These are phyloP conservation scores for Lichtheimia hyalospora DNA, from an alignment of 371 early-diverging fungal species.

Conservation along the genomic window DNA sequence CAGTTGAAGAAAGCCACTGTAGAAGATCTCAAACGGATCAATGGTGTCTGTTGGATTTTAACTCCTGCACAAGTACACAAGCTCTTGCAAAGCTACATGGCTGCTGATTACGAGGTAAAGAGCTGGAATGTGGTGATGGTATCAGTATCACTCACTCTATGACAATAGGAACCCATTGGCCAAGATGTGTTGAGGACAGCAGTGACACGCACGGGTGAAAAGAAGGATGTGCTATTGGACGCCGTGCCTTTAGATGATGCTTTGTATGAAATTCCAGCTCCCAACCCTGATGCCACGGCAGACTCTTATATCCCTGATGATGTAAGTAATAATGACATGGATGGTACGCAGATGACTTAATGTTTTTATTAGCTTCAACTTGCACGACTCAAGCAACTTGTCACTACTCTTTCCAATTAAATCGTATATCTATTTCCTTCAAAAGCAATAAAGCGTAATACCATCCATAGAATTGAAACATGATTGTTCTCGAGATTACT, in stretches of 20 bases:
- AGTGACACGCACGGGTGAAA: slow-evolving; percentile 73
- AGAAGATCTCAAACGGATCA: slow-evolving; percentile 87
- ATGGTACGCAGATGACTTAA: neutral
- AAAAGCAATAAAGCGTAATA: no score
- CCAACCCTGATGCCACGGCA: slow-evolving; percentile 20
- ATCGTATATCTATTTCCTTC: no score
- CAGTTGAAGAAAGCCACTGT: slow-evolving; percentile 88
- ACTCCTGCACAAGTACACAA: slow-evolving; percentile 90
- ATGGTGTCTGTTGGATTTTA: slow-evolving; percentile 89
- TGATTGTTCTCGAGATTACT: no score
- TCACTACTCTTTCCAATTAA: neutral
- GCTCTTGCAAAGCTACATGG: slow-evolving; percentile 74
- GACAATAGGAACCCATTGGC: slow-evolving; percentile 68
- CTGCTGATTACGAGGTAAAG: slow-evolving; percentile 67
- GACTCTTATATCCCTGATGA: slow-evolving; percentile 2
- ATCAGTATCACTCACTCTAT: neutral
- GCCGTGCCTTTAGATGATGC: slow-evolving; percentile 64
- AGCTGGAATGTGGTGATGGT: neutral
- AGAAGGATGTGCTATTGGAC: slow-evolving; percentile 82
- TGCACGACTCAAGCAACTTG: neutral
- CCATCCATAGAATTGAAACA: no score
- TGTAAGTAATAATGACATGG: slow-evolving; percentile 1
- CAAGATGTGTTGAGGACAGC: slow-evolving; percentile 85
- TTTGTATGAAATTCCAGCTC: slow-evolving; percentile 48
- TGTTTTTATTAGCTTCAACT: neutral